A percentile compares a stretch with the other conserved stretches of the same genome.
phyloP scores from a whole-genome alignment of 768 basidiomycete species.

The Pulveroboletus ravenelii region DNA sequence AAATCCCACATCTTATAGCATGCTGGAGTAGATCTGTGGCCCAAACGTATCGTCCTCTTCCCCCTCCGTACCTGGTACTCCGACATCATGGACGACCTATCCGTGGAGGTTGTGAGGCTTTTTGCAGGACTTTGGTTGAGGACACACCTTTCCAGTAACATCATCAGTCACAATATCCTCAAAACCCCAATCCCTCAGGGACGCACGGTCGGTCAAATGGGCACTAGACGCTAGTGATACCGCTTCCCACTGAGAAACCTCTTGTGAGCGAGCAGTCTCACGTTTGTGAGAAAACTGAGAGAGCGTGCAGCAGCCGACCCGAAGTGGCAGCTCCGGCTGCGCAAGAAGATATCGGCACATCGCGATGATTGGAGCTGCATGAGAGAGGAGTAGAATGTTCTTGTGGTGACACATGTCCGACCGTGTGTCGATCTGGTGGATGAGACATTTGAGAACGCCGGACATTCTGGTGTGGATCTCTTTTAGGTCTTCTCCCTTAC shows the following conservation, averaged over 20 bases:
- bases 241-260: conserved; percentile 42
- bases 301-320: conserved; percentile 74
- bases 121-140: not conserved
- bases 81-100: conserved; percentile 68
- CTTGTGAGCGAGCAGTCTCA: conserved; percentile 28
- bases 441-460: conserved; percentile 47
- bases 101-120: not conserved
- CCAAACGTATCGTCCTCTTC: conserved; percentile 57
- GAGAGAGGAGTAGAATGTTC: conserved; percentile 59
- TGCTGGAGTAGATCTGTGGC: conserved; percentile 34
- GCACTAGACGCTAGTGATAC: conserved; percentile 47
- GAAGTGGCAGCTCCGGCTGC: conserved; percentile 46
- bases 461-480: conserved; percentile 58
- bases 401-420: conserved; percentile 40
- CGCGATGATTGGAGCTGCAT: conserved; percentile 72
- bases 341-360: conserved; percentile 57
- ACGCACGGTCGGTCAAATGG: conserved; percentile 52
- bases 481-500: conserved; percentile 65
- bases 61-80: conserved; percentile 61
- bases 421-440: conserved; percentile 45
- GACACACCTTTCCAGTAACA: conserved; percentile 53
- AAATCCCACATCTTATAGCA: conserved; percentile 9
- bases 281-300: conserved; percentile 46
- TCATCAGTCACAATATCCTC: conserved; percentile 55
- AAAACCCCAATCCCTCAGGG: conserved; percentile 75